These are phyloP conservation scores for Athelia sp. DNA, from an alignment of 1,284 basidiomycete genomes.

Conservation along the genomic window DNA sequence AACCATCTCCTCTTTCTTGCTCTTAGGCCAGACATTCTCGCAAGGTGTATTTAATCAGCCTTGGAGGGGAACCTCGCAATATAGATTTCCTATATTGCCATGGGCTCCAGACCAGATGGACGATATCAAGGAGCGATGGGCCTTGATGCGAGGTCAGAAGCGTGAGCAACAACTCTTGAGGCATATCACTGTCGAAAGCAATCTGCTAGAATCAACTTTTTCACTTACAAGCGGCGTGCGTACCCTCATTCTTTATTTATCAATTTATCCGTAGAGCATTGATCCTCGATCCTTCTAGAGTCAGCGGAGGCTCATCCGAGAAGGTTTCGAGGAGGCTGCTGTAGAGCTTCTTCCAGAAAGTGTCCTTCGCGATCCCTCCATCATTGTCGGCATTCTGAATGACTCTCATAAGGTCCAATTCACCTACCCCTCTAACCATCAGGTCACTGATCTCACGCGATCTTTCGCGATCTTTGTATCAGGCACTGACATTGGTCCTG, in stretches of 20 bases:
- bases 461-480: not conserved
- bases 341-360: not conserved
- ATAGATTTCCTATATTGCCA: not conserved
- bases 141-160: not conserved
- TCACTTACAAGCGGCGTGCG: not conserved
- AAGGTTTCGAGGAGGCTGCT: not conserved
- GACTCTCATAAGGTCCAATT: not conserved
- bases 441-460: not conserved
- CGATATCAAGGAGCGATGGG: not conserved
- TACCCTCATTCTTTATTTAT: not conserved
- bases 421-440: not conserved
- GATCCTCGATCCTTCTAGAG: not conserved
- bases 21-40: not conserved
- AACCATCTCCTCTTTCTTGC: no score
- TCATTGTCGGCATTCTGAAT: not conserved
- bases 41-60: constrained; percentile 1
- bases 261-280: not conserved
- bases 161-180: not conserved
- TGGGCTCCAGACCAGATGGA: not conserved
- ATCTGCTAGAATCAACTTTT: constrained; percentile 1
- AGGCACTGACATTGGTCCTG: not conserved
- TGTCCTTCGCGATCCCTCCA: not conserved
- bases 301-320: not conserved
- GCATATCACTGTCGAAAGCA: not conserved
- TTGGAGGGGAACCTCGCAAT: not conserved